phyloP scores from a whole-genome alignment of 129 eudicot species.

The Lactuca saligna region DNA sequence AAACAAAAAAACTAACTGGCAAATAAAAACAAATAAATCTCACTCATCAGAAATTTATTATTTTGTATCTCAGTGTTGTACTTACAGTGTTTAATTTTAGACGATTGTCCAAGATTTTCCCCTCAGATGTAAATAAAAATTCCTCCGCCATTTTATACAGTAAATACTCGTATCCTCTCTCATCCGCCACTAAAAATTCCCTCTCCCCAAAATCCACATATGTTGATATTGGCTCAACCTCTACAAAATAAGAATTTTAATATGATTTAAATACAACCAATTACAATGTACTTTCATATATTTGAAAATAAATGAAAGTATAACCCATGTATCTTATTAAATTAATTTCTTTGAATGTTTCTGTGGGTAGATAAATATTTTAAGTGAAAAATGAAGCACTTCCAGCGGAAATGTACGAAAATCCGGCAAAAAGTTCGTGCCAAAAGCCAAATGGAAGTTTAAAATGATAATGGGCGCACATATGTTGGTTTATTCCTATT shows the following conservation, averaged over 20 bases:
- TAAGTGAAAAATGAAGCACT: not conserved
- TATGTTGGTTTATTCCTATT: too few species aligned
- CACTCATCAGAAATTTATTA: not conserved
- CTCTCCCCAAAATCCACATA: conserved; percentile 84
- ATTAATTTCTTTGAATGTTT: not conserved
- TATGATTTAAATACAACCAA: too few species aligned
- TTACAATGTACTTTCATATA: too few species aligned
- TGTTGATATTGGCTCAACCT: conserved; percentile 95
- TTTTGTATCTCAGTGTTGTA: not conserved
- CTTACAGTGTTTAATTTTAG: conserved; percentile 80
- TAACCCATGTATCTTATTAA: too few species aligned
- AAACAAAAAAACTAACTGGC: conserved; percentile 28
- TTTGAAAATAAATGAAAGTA: too few species aligned
- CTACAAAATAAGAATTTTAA: conserved; percentile 43
- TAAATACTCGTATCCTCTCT: conserved; percentile 78
- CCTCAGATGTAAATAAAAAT: conserved; percentile 56
- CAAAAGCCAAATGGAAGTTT: conserved; percentile 6
- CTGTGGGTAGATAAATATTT: not conserved
- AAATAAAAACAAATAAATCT: conserved; percentile 6
- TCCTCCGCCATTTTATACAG: conserved; percentile 66
- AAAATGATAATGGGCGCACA: not conserved
- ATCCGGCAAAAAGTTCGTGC: conserved; percentile 14
- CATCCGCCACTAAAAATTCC: conserved; percentile 88
- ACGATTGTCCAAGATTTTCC: conserved; percentile 65
- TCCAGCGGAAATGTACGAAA: conserved; percentile 1